Evolutionary conservation across 345 rosid genomes (phyloP).

Genomic region (Eucalyptus sp.): DNA sequence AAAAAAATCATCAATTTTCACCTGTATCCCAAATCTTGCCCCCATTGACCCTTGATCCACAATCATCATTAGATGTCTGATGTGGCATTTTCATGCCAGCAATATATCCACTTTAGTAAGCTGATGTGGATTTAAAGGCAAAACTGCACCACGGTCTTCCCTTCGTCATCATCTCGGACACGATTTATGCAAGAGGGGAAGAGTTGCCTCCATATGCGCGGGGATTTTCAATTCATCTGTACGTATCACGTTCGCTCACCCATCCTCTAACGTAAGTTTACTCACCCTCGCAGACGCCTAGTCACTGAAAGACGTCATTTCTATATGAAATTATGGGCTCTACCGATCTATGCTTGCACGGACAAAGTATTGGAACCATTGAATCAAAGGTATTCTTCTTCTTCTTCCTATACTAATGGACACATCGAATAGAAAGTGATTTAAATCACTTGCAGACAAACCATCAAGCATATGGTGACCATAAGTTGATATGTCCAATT

Average conservation of each 20-base stretch:
- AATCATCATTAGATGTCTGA: neutral
- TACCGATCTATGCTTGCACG: neutral
- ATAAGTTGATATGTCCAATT: neutral
- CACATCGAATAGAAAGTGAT: neutral
- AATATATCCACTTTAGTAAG: neutral
- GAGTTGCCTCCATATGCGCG: neutral
- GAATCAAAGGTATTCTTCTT: neutral
- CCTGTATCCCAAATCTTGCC: neutral
- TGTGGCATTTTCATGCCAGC: neutral
- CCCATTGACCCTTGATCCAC: neutral
- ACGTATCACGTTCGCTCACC: neutral
- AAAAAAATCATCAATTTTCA: neutral
- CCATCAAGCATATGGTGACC: neutral
- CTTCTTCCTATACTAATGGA: neutral
- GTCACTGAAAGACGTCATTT: neutral
- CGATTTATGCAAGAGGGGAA: neutral
- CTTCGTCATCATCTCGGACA: neutral
- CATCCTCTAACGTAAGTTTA: too few relatives aligned
- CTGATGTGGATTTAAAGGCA: neutral
- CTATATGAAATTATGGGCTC: neutral
- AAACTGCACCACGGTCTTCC: neutral
- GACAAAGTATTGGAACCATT: neutral
- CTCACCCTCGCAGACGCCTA: too few relatives aligned
- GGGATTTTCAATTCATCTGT: neutral
- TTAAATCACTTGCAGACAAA: neutral